Evolutionary conservation across 768 basidiomycete species (phyloP), one percentile per base, ranked within the genome.

Genomic region (Hysterangium stoloniferum): DNA sequence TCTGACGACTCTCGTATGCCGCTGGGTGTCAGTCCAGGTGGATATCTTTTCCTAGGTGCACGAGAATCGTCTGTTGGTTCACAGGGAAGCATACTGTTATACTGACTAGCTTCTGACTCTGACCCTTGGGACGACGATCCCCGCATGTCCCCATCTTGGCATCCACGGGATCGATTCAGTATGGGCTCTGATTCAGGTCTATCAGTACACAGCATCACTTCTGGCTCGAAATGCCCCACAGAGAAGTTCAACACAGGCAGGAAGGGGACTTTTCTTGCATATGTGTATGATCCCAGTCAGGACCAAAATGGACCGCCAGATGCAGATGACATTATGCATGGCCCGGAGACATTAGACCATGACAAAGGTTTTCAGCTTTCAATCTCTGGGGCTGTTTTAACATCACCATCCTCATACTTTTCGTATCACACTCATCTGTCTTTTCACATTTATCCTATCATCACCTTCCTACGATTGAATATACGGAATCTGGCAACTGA

Each of bases 401-500:
- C 67, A 63, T 94, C 45, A 67, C 75, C 22, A 76, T 87, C 44
- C 71, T 97, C 20, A 0, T 29, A 1, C 82, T n/a, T 72, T 96
- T 56, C 67, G 86, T 12, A 22, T 65, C 22, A 77, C 71, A 4
- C 66, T 95, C 52, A 65, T 95, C 47, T 66, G 66, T 31, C 75
- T 96, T 7, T 95, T 94, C 64, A 78, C 87, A 44, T 82, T 36
- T 94, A 88, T 61, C 93, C 94, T 4, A 76, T 95, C 57, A 61
- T 80, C 57, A 69, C 56, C 52, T 76, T 75, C 60, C 58, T 63
- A 2, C 60, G 72, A 46, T 37, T 40, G 4, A 59, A 64, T 19
- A 58, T 61, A 1, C 61, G 63, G 34, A 72, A 71, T 47, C 38
- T 58, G 34, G 69, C 71, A 4, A 79, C 83, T 45, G 76, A 78